Evolutionary conservation across 306 rosid species (phyloP).

Genomic region (Clitoria ternatea): DNA sequence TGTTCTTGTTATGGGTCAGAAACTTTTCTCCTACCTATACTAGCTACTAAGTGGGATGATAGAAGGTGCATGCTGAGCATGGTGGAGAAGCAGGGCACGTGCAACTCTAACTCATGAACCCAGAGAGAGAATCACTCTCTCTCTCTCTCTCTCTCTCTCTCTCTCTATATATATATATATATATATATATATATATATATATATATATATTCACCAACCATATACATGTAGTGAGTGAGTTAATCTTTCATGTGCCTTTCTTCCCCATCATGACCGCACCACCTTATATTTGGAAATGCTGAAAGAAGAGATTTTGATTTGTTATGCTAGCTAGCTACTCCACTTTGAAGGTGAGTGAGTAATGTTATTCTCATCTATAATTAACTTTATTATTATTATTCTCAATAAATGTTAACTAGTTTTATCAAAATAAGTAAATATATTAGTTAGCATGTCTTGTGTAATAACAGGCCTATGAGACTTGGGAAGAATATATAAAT

Average conservation of each 20-base stretch:
- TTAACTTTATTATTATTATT: not conserved
- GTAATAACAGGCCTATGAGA: slow-evolving; percentile 22
- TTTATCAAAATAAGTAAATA: too few relatives aligned
- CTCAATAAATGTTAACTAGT: too few relatives aligned
- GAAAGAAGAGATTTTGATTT: not conserved
- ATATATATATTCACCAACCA: too few relatives aligned
- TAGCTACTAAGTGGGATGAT: not conserved
- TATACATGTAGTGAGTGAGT: too few relatives aligned
- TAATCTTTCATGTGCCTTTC: slow-evolving; percentile 92
- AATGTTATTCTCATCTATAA: not conserved
- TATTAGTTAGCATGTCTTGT: not conserved
- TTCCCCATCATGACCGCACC: slow-evolving; percentile 89
- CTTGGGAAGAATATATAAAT: slow-evolving; percentile 27
- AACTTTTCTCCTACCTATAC: not conserved
- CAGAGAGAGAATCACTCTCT: slow-evolving; percentile 23
- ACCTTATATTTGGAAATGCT: slow-evolving; percentile 32
- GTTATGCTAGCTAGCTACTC: not conserved
- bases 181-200: too few relatives aligned
- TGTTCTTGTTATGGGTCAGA: not conserved
- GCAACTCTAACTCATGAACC: slow-evolving; percentile 67
- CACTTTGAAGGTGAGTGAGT: slow-evolving; percentile 29
- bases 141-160: too few relatives aligned
- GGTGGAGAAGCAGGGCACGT: slow-evolving; percentile 99
- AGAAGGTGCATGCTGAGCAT: slow-evolving; percentile 64
- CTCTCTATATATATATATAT: too few relatives aligned